Evolutionary conservation across 2,329 filamentous ascomycete genomes (phyloP).

Genomic region (Beauveria pseudobassiana): DNA sequence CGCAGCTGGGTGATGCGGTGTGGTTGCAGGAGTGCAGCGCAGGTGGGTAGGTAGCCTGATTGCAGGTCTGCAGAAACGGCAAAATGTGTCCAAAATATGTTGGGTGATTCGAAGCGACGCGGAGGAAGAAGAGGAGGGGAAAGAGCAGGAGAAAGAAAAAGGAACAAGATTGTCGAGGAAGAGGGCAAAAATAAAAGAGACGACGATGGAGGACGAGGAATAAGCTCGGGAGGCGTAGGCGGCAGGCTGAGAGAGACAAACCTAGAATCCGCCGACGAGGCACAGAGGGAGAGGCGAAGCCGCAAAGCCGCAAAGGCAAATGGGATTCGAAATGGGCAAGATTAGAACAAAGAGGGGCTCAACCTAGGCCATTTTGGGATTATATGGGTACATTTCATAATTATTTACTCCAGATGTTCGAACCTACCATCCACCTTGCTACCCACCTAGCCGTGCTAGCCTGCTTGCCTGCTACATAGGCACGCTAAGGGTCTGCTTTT

Average conservation of each 20-base stretch:
- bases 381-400: no score
- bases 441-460: background rate
- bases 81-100: background rate
- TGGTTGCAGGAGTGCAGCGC: background rate
- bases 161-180: background rate
- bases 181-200: background rate
- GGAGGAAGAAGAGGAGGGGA: background rate
- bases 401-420: no score
- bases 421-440: background rate
- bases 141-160: background rate
- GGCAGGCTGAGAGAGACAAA: slow-evolving; percentile 1
- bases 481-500: background rate
- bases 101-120: background rate
- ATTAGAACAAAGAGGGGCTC: slow-evolving; percentile 6
- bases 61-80: slow-evolving; percentile 8
- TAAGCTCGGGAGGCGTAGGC: slow-evolving; percentile 1
- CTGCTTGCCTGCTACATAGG: no score
- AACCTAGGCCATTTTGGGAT: background rate
- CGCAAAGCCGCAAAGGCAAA: background rate
- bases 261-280: background rate
- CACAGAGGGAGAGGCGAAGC: no score
- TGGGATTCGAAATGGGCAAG: background rate
- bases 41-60: background rate
- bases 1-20: slow-evolving; percentile 5
- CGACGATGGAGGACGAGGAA: background rate